Percentiles rank a stretch among this genome's conserved stretches.
Conservation (phyloP, 768 basidiomycete genomes). For the Rhizopogon vesiculosus region DNA sequence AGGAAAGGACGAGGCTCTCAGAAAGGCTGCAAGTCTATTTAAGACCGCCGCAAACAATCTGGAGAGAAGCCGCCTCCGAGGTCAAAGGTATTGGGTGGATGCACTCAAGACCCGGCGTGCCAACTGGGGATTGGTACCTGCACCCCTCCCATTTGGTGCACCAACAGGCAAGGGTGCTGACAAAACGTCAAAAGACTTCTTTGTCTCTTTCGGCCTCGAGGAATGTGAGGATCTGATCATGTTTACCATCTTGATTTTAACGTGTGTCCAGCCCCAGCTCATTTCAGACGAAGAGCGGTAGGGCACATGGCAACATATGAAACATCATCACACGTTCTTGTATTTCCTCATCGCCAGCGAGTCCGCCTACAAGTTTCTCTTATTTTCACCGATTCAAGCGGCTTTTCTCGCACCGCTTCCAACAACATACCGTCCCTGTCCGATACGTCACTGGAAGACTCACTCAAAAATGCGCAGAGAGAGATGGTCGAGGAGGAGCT, state of each 20-base stretch:
- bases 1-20: conserved; percentile 74
- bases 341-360: conserved; percentile 62
- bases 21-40: conserved; percentile 70
- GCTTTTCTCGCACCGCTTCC: conserved; percentile 26
- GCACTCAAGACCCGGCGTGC: conserved; percentile 70
- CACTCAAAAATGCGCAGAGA: conserved; percentile 55
- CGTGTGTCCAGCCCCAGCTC: conserved; percentile 48
- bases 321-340: conserved; percentile 36
- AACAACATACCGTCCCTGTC: conserved; percentile 32
- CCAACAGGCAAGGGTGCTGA: conserved; percentile 74
- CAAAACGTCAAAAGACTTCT: conserved; percentile 75
- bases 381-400: conserved; percentile 27
- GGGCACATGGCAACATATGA: conserved; percentile 57
- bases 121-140: conserved; percentile 80
- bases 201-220: conserved; percentile 77
- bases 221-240: conserved; percentile 53
- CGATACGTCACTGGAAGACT: conserved; percentile 40
- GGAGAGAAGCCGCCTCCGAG: conserved; percentile 54
- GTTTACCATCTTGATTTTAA: background rate
- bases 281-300: conserved; percentile 66
- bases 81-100: conserved; percentile 79
- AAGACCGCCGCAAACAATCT: conserved; percentile 65
- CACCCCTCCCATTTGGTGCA: conserved; percentile 69
- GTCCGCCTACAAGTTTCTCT: conserved; percentile 63
- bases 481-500: conserved; percentile 82